phyloP scores from a whole-genome alignment of 2,329 filamentous ascomycete species.

The Didymella lethalis region DNA sequence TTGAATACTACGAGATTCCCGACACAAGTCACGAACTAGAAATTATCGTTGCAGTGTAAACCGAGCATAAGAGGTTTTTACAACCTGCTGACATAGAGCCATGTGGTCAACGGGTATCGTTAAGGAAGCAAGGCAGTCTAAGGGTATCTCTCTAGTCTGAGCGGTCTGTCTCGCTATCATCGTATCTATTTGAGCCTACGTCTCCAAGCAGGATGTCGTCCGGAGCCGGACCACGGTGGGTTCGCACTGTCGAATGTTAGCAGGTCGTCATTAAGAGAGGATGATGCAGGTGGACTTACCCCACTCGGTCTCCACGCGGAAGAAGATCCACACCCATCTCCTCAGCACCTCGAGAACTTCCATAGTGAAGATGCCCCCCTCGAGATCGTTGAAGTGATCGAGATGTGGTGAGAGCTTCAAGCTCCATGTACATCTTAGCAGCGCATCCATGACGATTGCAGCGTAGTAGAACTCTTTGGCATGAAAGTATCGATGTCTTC shows the following conservation, averaged over 20 bases:
- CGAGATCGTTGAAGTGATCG: slow-evolving; percentile 84
- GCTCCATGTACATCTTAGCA: slow-evolving; percentile 89
- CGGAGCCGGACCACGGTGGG: slow-evolving; percentile 62
- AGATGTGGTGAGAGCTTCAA: slow-evolving; percentile 84
- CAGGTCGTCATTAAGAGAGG: neutral
- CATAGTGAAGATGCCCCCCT: slow-evolving; percentile 87
- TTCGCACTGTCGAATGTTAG: slow-evolving; percentile 56
- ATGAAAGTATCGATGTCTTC: slow-evolving; percentile 76
- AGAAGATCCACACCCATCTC: slow-evolving; percentile 97
- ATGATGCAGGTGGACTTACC: slow-evolving; percentile 57
- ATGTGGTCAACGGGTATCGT: slow-evolving; percentile 12
- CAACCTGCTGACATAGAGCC: neutral
- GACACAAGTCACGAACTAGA: neutral
- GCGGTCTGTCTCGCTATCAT: slow-evolving; percentile 59
- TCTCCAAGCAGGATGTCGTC: slow-evolving; percentile 81
- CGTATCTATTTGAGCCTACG: slow-evolving; percentile 64
- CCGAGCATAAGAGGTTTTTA: neutral
- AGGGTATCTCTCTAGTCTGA: slow-evolving; percentile 19
- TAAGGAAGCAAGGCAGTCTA: slow-evolving; percentile 9
- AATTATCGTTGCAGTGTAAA: neutral
- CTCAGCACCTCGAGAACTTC: slow-evolving; percentile 86
- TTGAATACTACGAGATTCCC: slow-evolving; percentile 14
- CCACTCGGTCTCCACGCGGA: slow-evolving; percentile 94
- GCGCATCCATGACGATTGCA: slow-evolving; percentile 78
- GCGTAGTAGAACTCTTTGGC: slow-evolving; percentile 79